Evolutionary conservation across 2,329 filamentous ascomycete species (phyloP).

Genomic region (Torrubiella hemipterigena): DNA sequence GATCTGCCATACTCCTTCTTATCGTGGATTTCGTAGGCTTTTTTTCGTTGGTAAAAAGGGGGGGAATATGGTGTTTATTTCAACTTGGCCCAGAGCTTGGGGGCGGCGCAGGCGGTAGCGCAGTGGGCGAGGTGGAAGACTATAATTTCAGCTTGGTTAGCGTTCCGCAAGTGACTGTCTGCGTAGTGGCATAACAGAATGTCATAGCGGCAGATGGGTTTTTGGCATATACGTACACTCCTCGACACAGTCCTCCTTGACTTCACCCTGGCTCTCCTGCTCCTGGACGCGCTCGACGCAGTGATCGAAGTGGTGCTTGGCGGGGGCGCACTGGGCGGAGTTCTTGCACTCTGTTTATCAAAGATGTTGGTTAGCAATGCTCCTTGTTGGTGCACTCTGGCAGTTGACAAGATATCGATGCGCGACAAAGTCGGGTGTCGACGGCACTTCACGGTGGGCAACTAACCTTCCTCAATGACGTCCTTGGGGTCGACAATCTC

Average conservation of each 20-base stretch:
- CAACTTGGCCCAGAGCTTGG: slow-evolving; percentile 87
- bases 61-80: slow-evolving; percentile 54
- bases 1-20: no score
- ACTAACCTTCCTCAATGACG: slow-evolving; percentile 80
- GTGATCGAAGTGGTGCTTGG: slow-evolving; percentile 97
- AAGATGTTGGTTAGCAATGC: no score
- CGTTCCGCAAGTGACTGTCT: background rate
- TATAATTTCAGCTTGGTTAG: slow-evolving; percentile 22
- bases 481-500: slow-evolving; percentile 84
- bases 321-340: slow-evolving; percentile 69
- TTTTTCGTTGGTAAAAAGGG: no score
- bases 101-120: slow-evolving; percentile 81
- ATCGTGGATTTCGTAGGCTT: no score
- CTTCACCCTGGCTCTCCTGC: slow-evolving; percentile 54
- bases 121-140: slow-evolving; percentile 99
- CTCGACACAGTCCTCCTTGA: slow-evolving; percentile 94
- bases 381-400: no score
- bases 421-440: no score
- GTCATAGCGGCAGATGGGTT: background rate
- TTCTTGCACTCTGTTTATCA: slow-evolving; percentile 83
- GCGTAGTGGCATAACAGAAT: background rate
- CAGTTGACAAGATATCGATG: no score
- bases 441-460: slow-evolving; percentile 6
- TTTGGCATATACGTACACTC: slow-evolving; percentile 66
- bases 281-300: slow-evolving; percentile 80